Percentiles rank a stretch among this genome's conserved stretches.
These are phyloP conservation scores for Lactarius hengduanensis DNA, from an alignment of 768 basidiomycete species.

Conservation along the genomic window DNA sequence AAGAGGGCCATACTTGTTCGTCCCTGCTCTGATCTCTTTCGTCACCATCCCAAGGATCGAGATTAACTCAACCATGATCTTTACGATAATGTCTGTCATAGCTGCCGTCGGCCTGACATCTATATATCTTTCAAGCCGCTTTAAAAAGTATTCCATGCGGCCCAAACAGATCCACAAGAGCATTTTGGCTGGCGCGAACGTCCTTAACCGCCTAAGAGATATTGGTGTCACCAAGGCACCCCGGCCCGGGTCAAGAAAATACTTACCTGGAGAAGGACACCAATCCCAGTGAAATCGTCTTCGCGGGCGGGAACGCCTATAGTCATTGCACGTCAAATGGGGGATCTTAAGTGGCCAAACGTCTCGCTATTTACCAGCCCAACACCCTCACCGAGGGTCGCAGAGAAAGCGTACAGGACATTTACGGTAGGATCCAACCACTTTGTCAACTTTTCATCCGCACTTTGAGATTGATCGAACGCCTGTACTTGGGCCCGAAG, in stretches of 20 bases:
- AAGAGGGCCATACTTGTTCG: neutral
- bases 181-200: neutral
- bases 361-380: neutral
- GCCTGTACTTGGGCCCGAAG: neutral
- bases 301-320: neutral
- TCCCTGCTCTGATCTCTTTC: neutral
- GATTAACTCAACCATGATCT: neutral
- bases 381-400: neutral
- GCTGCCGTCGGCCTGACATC: neutral
- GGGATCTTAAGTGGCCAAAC: rapidly evolving
- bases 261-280: neutral
- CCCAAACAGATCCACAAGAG: neutral
- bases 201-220: neutral
- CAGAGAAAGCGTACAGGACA: neutral
- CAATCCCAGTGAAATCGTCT: neutral
- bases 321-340: neutral
- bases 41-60: neutral
- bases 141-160: neutral
- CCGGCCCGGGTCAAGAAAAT: no score
- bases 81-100: neutral
- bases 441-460: neutral
- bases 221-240: neutral
- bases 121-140: neutral
- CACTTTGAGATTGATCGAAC: neutral
- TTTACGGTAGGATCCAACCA: neutral